Conservation (phyloP, 1,139 yeast species). For the Sugiyamaella paludigena region DNA sequence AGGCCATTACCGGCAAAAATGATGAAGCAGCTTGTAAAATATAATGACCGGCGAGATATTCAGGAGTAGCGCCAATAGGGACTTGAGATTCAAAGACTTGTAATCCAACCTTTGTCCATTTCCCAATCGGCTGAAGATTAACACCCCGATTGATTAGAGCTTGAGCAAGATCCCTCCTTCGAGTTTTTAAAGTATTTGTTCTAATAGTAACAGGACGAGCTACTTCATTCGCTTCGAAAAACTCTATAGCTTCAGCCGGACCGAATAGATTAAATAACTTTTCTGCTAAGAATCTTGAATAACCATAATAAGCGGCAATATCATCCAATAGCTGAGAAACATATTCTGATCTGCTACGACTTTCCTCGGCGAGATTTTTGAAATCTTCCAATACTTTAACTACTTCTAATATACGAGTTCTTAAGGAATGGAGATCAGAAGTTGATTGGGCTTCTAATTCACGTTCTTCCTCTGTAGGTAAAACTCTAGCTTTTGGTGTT, state of each 20-base stretch:
- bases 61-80: slow-evolving; percentile 99
- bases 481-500: slow-evolving; percentile 34
- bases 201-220: slow-evolving; percentile 96
- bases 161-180: slow-evolving; percentile 95
- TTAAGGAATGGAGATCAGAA: slow-evolving; percentile 70
- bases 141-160: slow-evolving; percentile 95
- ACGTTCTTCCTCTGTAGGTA: slow-evolving; percentile 66
- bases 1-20: slow-evolving; percentile 95
- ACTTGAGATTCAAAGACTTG: slow-evolving; percentile 98
- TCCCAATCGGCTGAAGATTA: slow-evolving; percentile 92
- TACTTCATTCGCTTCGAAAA: slow-evolving; percentile 96
- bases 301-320: slow-evolving; percentile 94
- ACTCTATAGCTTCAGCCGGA: slow-evolving; percentile 96
- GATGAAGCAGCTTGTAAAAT: slow-evolving; percentile 98
- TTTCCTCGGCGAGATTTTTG: slow-evolving; percentile 79
- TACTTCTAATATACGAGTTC: slow-evolving; percentile 94
- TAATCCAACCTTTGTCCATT: slow-evolving; percentile 97
- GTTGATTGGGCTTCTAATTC: slow-evolving; percentile 59
- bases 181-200: slow-evolving; percentile 89
- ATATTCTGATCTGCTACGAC: slow-evolving; percentile 80
- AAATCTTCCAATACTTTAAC: slow-evolving; percentile 95
- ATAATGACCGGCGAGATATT: slow-evolving; percentile 96
- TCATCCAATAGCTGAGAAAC: slow-evolving; percentile 73
- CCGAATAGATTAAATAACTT: slow-evolving; percentile 86
- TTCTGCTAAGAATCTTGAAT: slow-evolving; percentile 90